phyloP scores from a whole-genome alignment of 1,139 yeast species.

The Petasospora fabianii region DNA sequence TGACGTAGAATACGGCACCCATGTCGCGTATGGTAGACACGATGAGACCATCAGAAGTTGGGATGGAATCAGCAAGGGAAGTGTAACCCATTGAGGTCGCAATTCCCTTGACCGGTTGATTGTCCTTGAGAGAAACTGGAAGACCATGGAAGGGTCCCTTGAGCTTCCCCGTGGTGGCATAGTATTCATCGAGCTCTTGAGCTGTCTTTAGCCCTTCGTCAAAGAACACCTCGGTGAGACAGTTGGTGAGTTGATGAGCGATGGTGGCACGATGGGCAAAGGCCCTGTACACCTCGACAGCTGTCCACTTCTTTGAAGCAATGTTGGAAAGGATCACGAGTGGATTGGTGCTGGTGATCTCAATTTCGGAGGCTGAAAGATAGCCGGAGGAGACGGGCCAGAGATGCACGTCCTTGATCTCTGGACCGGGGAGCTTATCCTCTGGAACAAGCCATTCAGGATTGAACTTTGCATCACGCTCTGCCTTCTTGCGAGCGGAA shows the following conservation, averaged over 20 bases:
- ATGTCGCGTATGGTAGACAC: slow-evolving; percentile 38
- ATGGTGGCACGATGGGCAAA: slow-evolving; percentile 55
- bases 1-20: slow-evolving; percentile 55
- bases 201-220: slow-evolving; percentile 42
- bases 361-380: slow-evolving; percentile 30
- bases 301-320: slow-evolving; percentile 30
- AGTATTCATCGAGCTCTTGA: slow-evolving; percentile 41
- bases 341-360: slow-evolving; percentile 33
- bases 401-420: slow-evolving; percentile 34
- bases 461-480: slow-evolving; percentile 36
- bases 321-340: slow-evolving; percentile 31
- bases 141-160: slow-evolving; percentile 65
- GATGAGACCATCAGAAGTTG: slow-evolving; percentile 35
- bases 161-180: slow-evolving; percentile 32
- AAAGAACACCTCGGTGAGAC: slow-evolving; percentile 40
- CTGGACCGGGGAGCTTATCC: slow-evolving; percentile 33
- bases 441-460: slow-evolving; percentile 40
- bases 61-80: slow-evolving; percentile 26
- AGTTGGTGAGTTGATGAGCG: slow-evolving; percentile 53
- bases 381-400: slow-evolving; percentile 33
- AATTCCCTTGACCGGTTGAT: slow-evolving; percentile 42
- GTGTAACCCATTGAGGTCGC: slow-evolving; percentile 42
- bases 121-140: slow-evolving; percentile 60
- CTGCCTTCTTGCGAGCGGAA: slow-evolving; percentile 35
- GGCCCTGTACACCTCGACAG: slow-evolving; percentile 45